Base-by-base conservation (phyloP, 2,329 filamentous ascomycete species). In the Colletotrichum salicis region DNA sequence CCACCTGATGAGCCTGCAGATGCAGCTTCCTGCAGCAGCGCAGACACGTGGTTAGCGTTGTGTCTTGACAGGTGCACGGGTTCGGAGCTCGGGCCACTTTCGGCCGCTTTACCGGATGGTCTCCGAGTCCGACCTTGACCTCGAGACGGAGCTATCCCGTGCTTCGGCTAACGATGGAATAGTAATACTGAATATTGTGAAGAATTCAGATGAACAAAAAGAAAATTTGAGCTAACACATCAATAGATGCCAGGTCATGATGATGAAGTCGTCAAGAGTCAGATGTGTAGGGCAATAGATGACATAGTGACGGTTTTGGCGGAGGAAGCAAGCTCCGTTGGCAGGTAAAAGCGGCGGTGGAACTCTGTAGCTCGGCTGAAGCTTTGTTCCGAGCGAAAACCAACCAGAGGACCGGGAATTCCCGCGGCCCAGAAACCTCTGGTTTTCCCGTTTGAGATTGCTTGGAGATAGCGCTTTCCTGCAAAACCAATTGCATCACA, bases 401-500 rank as follows among this genome's bases (percentile, higher is more conserved):
- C 61, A 70, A 55, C 64, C 59, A 69, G 60, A 57, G 70, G 35
- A 56, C 57, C 71, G 71, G 71, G 57, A 73, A 71, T 70, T 73
- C 67, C 71, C 71, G 71, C 71, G 67, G 62, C 29, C 64, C 71
- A 71, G 67, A 67, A 64, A 71, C 68, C 51, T 63, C 62, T 71
- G 67, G 70, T 67, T 72, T 71, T 70, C 62, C 63, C 37, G 56
- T 66, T 72, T 48, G 70, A 72, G 70, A 71, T 67, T 71, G 52
- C 52, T 62, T 60, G 64, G 24, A 52, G 67, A 71, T 71, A 67
- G 58, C 61, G 67, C 67, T 71, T 67, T 73, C 64, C 27, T 54
- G 62, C 61, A 70, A 57, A 73, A 31, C 62, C 71, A 62, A 72
- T 73, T 67, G 70, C 70, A 72, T 72, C 70, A 72, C 70, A 72